These are phyloP conservation scores for Lagenidium sp. DNA, from an alignment of 352 stramenopile genomes.

Conservation along the genomic window DNA sequence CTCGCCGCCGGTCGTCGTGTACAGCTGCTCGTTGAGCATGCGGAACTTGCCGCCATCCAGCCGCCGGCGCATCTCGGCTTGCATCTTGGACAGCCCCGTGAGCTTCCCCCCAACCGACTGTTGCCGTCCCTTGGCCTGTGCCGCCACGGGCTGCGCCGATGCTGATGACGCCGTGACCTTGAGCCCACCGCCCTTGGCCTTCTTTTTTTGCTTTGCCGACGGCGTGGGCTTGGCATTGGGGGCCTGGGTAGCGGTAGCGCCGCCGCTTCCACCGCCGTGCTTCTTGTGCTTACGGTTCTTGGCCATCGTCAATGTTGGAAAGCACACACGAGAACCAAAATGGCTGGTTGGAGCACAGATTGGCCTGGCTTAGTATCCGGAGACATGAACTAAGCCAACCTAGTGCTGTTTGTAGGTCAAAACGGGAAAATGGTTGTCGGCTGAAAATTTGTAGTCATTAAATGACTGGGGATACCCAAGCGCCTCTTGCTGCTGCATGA, in stretches of 20 bases:
- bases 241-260: constrained; percentile 1
- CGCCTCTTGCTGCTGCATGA: too few relatives aligned
- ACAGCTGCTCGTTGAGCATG: constrained; percentile 98
- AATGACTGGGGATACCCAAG: too few relatives aligned
- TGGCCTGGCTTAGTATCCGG: too few relatives aligned
- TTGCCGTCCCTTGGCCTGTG: too few relatives aligned
- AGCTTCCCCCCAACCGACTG: too few relatives aligned
- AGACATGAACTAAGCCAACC: too few relatives aligned
- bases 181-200: constrained; percentile 1
- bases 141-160: constrained; percentile 2
- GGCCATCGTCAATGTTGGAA: background rate
- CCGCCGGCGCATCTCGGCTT: constrained; percentile 79
- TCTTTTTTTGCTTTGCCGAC: constrained; percentile 11
- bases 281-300: constrained; percentile 14
- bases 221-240: constrained; percentile 16
- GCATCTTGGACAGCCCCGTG: constrained; percentile 42
- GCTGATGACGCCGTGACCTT: constrained; percentile 9
- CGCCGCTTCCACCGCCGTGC: constrained; percentile 16
- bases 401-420: too few relatives aligned
- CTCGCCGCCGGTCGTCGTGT: constrained; percentile 90
- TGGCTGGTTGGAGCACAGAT: background rate
- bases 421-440: too few relatives aligned
- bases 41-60: constrained; percentile 95
- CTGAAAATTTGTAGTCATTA: too few relatives aligned
- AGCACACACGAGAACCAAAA: too few relatives aligned